Base-by-base conservation (phyloP, 306 rosid genomes). In the Comarum palustre region DNA sequence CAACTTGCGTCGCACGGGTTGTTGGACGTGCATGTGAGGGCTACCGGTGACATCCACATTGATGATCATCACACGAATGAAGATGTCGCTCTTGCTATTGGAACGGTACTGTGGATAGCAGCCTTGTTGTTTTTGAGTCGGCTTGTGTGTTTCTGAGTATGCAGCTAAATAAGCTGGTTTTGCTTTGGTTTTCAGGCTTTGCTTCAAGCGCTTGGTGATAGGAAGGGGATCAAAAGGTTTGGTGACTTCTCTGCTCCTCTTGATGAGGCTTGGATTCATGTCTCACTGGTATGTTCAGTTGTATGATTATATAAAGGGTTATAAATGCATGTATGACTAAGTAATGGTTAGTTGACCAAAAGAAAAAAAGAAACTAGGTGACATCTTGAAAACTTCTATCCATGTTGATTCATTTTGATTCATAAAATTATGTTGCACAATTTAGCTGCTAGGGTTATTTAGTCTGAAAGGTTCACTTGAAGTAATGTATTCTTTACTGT, bases 191-290 rank as follows among this genome's bases (percentile, higher is more conserved):
- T 77, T 71, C 84, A 94, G 99, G 96, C 97, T 77, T 78, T 88
- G 73, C 89, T 88, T 77, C 88, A 91, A 71, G 97, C 97, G 31
- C 97, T 94, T 76, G 97, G 95, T 71, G 96, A 94, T 82, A 87
- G 99, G 79, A 94, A 88, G 83, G 99, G 99, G 68, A 91, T 91
- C 78, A 81, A 86, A 75, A 92, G 99, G 86, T 94, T 94, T 69
- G 99, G 99, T 59, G 78, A 94, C 88, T 94, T 94, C 84, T 88
- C 97, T 46, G 95, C 97, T 66, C 95, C 99, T 82, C 99, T 91
- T 16, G 99, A 94, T 78, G 99, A 94, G 83, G 95, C 97, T 57
- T 82, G 92, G 45, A 72, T 94, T 79, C 97, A 94, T 45, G 97
- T 91, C 64, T 81, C 99, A 29, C 84, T 94, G 88, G 99, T 94